Evolutionary conservation across 192 early-diverging fungal species (phyloP).

Genomic region (Coemansia sp.): DNA sequence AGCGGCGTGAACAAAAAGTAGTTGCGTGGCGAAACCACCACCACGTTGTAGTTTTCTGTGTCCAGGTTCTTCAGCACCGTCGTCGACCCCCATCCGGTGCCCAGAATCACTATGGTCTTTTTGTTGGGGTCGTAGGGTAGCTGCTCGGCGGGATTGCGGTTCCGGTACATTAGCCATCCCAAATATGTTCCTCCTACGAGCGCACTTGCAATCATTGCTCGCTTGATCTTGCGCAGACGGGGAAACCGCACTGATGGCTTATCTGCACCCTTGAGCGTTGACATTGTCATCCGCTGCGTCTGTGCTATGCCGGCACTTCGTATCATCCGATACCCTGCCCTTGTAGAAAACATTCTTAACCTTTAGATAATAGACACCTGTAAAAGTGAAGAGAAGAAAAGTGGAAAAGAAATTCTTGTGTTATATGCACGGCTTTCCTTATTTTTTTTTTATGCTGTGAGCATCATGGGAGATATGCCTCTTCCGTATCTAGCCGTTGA

Average conservation of each 20-base stretch:
- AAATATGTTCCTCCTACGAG: conserved; percentile 27
- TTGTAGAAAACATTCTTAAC: conserved; percentile 20
- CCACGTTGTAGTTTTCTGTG: conserved; percentile 65
- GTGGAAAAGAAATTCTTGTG: background rate
- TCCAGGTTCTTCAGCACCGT: conserved; percentile 71
- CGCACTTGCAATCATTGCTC: conserved; percentile 25
- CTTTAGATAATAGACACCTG: too few species aligned
- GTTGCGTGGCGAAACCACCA: conserved; percentile 79
- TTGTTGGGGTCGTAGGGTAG: conserved; percentile 56
- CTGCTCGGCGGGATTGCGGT: conserved; percentile 47
- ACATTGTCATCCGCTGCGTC: conserved; percentile 46
- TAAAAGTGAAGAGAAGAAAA: conserved; percentile 5
- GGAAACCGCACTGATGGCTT: conserved; percentile 19
- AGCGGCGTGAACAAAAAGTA: conserved; percentile 88
- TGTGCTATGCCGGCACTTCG: conserved; percentile 17
- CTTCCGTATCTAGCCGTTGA: background rate
- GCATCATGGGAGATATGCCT: background rate
- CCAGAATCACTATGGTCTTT: conserved; percentile 51
- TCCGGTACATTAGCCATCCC: conserved; percentile 51
- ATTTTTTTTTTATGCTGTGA: background rate
- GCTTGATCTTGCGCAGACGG: conserved; percentile 43
- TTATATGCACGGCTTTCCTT: conserved; percentile 4
- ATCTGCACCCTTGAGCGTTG: conserved; percentile 20
- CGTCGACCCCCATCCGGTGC: conserved; percentile 62
- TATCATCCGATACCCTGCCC: conserved; percentile 15